Evolutionary conservation across 331 rosid genomes (phyloP), one percentile per base, ranked within the genome.

Genomic region (Prunus yedoensis): DNA sequence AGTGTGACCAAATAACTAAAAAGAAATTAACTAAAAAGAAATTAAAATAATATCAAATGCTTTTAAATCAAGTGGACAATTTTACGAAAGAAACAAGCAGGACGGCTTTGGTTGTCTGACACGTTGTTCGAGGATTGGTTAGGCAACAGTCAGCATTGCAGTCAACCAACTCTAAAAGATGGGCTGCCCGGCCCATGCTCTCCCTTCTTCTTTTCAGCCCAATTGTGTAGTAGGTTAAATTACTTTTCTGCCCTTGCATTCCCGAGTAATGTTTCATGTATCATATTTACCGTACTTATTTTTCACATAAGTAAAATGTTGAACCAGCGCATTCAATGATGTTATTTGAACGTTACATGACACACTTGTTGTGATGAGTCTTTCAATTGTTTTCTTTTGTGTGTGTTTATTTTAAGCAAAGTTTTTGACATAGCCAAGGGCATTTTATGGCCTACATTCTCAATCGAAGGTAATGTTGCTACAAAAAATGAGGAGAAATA

Each of bases 41-140:
- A 75, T 21, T 28, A 57, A 66, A 71, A 72, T 8, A 72, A 65
- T 3, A 59, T 35, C 38, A 10, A 27, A 50, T 35, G 43, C 23
- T 5, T 28, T 27, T 27, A n/a, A 49, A 52, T 50, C 54, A 58
- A 58, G 75, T 35, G 66, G 71, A 73, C 28, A 46, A 58, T 66
- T 35, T 45, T 41, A n/a, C 15, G 67, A 68, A 68, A 74, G n/a
- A 74, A 61, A 68, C 82, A 68, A 73, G 47, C 73, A 20, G 45
- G 79, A 68, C 82, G 80, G 77, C 74, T 74, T 11, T 14, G 51
- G 23, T 12, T 78, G 81, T 69, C 35, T 73, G 70, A 56, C 77
- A 74, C 85, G 85, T 38, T 82, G 75, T 62, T 27, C 47, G 60
- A 82, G 80, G 60, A 28, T 13, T 43, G 32, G 21, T 43, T 23